A percentile compares a stretch with the other conserved stretches of the same genome.
phyloP scores from a whole-genome alignment of 768 basidiomycete genomes.

The Boletus vermiculosoides region DNA sequence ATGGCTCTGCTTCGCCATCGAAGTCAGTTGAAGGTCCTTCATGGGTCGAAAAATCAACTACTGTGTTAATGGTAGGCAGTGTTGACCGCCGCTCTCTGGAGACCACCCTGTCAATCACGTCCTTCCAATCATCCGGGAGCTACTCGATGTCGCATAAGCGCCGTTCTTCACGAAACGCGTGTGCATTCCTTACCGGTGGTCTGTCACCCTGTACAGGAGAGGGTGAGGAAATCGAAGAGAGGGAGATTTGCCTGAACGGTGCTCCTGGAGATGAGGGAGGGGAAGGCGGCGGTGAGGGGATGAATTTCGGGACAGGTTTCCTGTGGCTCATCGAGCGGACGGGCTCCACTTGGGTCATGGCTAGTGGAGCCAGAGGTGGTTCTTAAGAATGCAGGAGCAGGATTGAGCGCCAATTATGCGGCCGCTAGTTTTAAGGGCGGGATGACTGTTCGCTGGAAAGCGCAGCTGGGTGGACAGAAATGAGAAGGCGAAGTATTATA shows the following conservation, averaged over 20 bases:
- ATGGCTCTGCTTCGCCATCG: slow-evolving; percentile 28
- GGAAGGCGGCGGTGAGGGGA: slow-evolving; percentile 59
- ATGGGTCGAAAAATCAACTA: slow-evolving; percentile 31
- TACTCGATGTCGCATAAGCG: slow-evolving; percentile 13
- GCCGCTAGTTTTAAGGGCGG: slow-evolving; percentile 11
- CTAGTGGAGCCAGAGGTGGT: slow-evolving; percentile 3
- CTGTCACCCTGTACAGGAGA: slow-evolving; percentile 24
- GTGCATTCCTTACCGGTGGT: slow-evolving; percentile 30
- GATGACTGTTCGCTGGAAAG: slow-evolving; percentile 17
- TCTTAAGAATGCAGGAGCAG: slow-evolving; percentile 7
- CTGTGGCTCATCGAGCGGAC: slow-evolving; percentile 55
- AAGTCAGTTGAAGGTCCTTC: slow-evolving; percentile 24
- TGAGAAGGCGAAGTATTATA: slow-evolving; percentile 32
- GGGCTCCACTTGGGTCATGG: slow-evolving; percentile 32
- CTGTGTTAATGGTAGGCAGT: slow-evolving; percentile 33
- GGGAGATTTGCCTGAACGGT: slow-evolving; percentile 34
- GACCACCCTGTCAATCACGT: slow-evolving; percentile 34
- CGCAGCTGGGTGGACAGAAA: slow-evolving; percentile 28
- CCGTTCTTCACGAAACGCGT: not conserved
- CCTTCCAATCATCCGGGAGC: slow-evolving; percentile 38
- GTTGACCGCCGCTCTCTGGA: slow-evolving; percentile 32
- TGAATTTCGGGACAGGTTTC: slow-evolving; percentile 67
- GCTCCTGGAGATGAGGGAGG: slow-evolving; percentile 35
- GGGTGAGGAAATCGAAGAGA: slow-evolving; percentile 25
- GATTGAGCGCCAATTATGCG: slow-evolving; percentile 11